phyloP scores from a whole-genome alignment of 495 filamentous ascomycete genomes.

The Penicillium simplicissimum region DNA sequence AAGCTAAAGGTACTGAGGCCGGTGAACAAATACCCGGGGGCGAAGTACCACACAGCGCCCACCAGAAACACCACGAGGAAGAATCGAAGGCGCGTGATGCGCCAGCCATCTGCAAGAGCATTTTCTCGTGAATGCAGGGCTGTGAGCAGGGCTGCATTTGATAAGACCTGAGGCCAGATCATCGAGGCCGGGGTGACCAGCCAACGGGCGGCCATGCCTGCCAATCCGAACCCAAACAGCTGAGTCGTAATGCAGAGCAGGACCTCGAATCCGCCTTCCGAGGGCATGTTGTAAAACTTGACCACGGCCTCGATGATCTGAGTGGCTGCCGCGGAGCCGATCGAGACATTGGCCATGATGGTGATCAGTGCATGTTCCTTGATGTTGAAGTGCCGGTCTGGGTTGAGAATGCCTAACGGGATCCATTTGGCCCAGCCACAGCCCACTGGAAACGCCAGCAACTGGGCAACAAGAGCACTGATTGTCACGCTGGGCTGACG shows the following conservation, averaged over 20 bases:
- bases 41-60: slow-evolving; percentile 76
- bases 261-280: slow-evolving; percentile 68
- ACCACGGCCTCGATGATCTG: slow-evolving; percentile 67
- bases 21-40: slow-evolving; percentile 82
- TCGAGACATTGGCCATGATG: slow-evolving; percentile 66
- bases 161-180: slow-evolving; percentile 89
- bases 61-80: slow-evolving; percentile 70
- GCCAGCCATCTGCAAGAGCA: slow-evolving; percentile 79
- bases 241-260: slow-evolving; percentile 70
- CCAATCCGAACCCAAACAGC: slow-evolving; percentile 71
- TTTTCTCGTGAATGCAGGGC: slow-evolving; percentile 86
- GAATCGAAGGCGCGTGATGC: slow-evolving; percentile 76
- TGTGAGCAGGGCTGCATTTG: slow-evolving; percentile 83
- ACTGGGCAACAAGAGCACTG: slow-evolving; percentile 66
- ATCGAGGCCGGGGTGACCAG: slow-evolving; percentile 76
- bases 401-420: slow-evolving; percentile 61
- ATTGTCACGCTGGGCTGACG: slow-evolving; percentile 60
- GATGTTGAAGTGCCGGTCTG: slow-evolving; percentile 72
- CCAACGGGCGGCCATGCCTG: slow-evolving; percentile 60
- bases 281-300: slow-evolving; percentile 68
- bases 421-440: slow-evolving; percentile 57
- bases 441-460: slow-evolving; percentile 70
- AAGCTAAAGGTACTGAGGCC: slow-evolving; percentile 89
- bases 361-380: slow-evolving; percentile 80
- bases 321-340: slow-evolving; percentile 66